Evolutionary conservation across 2,329 filamentous ascomycete species (phyloP).

Genomic region (Claviceps sp.): DNA sequence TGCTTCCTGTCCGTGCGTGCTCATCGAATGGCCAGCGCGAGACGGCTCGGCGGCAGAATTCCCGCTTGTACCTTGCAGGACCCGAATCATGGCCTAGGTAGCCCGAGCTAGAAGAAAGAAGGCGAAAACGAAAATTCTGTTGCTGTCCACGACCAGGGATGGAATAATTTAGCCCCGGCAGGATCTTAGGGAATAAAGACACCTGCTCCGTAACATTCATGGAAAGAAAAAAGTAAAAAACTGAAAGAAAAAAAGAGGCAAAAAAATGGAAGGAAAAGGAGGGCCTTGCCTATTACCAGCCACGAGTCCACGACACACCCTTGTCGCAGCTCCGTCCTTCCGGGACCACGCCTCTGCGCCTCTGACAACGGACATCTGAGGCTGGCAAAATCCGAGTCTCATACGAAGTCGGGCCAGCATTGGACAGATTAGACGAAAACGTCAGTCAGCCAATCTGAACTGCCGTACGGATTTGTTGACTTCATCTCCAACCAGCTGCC

Average conservation of each 20-base stretch:
- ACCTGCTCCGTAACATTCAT: neutral
- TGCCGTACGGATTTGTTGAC: neutral
- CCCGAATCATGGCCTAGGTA: neutral
- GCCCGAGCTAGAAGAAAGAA: conserved; percentile 3
- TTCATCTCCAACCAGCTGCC: neutral
- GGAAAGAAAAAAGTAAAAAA: neutral
- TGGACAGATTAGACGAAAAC: neutral
- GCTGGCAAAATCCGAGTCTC: neutral
- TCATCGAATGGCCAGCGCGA: neutral
- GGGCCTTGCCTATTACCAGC: neutral
- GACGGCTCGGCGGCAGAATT: neutral
- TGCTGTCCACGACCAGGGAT: conserved; percentile 4
- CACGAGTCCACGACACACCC: conserved; percentile 1
- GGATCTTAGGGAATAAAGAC: conserved; percentile 5
- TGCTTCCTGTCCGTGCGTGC: conserved; percentile 1
- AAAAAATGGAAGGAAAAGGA: neutral
- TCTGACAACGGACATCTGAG: conserved; percentile 1
- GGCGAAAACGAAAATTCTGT: conserved; percentile 2
- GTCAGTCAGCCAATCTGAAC: neutral
- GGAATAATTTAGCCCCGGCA: conserved; percentile 6
- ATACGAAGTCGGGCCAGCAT: neutral
- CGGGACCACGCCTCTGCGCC: conserved; percentile 3
- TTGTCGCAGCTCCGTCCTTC: conserved; percentile 4
- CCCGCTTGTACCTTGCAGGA: conserved; percentile 1
- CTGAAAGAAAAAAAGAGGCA: neutral